Evolutionary conservation across 768 basidiomycete genomes (phyloP).

Genomic region (Mycena vulgaris): DNA sequence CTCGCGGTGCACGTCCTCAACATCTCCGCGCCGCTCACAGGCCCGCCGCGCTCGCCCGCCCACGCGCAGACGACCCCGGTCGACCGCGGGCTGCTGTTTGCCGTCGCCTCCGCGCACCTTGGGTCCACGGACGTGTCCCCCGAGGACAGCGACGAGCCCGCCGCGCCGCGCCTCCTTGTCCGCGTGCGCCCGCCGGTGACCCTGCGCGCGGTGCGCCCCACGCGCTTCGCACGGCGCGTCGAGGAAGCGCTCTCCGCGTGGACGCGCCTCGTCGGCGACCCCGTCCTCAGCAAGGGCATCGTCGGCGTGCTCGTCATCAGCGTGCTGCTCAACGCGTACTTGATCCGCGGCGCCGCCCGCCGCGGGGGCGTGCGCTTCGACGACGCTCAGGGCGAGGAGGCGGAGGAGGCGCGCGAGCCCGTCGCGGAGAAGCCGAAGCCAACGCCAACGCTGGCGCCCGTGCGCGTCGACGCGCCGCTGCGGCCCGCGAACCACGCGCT

Average conservation of each 20-base stretch:
- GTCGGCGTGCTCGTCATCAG: constrained; percentile 89
- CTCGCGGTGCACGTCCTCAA: constrained; percentile 93
- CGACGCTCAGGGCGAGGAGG: constrained; percentile 39
- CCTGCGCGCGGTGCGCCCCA: constrained; percentile 15
- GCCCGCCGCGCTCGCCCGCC: constrained; percentile 45
- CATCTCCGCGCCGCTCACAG: constrained; percentile 91
- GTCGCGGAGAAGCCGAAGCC: too few species aligned
- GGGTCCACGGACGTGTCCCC: too few species aligned
- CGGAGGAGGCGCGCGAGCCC: constrained; percentile 15
- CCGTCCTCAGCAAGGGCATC: constrained; percentile 95
- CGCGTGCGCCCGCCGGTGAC: constrained; percentile 31
- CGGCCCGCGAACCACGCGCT: too few species aligned
- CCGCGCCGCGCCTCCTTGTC: constrained; percentile 46
- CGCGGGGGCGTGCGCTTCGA: constrained; percentile 43
- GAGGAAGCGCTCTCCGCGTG: constrained; percentile 59
- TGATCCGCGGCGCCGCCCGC: constrained; percentile 85
- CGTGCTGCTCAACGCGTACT: constrained; percentile 92
- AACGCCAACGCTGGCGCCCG: too few species aligned
- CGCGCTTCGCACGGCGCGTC: constrained; percentile 5
- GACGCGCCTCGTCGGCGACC: constrained; percentile 94
- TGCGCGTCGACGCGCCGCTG: too few species aligned
- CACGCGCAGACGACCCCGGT: constrained; percentile 25
- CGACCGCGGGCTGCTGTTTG: constrained; percentile 24
- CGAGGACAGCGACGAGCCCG: too few species aligned
- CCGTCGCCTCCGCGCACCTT: too few species aligned